phyloP scores from a whole-genome alignment of 805 yeast genomes.

The Wickerhamomyces strasburgensis region DNA sequence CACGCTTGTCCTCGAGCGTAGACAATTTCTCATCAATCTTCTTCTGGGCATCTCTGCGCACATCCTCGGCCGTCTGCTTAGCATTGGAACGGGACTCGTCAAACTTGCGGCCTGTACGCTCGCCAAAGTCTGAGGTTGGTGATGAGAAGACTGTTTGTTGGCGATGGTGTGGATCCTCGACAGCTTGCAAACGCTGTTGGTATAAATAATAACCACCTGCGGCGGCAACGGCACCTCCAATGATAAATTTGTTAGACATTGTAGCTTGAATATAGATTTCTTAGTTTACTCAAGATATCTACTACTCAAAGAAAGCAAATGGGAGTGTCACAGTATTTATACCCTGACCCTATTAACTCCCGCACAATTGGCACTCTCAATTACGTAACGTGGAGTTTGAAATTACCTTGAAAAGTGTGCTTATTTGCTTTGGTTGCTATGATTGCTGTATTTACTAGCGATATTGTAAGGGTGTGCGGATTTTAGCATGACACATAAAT shows the following conservation, averaged over 20 bases:
- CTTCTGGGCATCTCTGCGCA: slow-evolving; percentile 19
- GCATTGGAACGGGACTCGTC: slow-evolving; percentile 21
- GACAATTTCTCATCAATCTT: slow-evolving; percentile 15
- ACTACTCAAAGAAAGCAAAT: too few species aligned
- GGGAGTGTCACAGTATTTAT: too few species aligned
- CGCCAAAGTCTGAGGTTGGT: slow-evolving; percentile 18
- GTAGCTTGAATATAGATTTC: too few species aligned
- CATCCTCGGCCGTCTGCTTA: slow-evolving; percentile 11
- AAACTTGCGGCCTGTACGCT: slow-evolving; percentile 22
- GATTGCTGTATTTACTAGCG: background rate
- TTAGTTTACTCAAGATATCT: too few species aligned
- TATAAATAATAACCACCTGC: slow-evolving; percentile 25
- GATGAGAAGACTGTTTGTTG: slow-evolving; percentile 1
- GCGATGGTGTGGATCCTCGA: slow-evolving; percentile 5
- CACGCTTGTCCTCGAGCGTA: slow-evolving; percentile 11
- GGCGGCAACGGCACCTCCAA: slow-evolving; percentile 23
- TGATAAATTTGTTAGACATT: slow-evolving; percentile 13
- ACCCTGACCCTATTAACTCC: too few species aligned
- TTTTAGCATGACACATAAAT: background rate
- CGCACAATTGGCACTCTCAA: too few species aligned
- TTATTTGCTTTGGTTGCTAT: background rate
- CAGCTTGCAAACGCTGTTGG: slow-evolving; percentile 19
- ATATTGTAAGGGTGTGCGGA: too few species aligned
- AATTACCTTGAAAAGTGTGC: too few species aligned
- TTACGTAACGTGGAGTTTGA: too few species aligned